Evolutionary conservation across 345 rosid species (phyloP).

Genomic region (Noccaea bulbosa): DNA sequence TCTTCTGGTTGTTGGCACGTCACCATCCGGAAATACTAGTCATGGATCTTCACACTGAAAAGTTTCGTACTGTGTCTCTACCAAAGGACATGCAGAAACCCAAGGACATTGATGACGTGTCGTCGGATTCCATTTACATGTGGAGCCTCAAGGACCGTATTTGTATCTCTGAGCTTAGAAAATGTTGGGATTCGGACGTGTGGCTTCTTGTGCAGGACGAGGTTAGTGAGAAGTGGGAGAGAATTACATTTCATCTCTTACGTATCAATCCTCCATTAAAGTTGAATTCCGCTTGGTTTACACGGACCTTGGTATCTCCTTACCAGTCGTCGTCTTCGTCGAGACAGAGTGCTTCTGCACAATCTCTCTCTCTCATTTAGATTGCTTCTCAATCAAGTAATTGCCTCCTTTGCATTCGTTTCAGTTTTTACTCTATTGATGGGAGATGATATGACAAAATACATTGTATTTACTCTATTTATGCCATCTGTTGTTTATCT

Average conservation of each 20-base stretch:
- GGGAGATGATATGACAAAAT: too few species aligned
- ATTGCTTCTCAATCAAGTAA: not conserved
- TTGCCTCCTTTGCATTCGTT: too few species aligned
- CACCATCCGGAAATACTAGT: conserved; percentile 1
- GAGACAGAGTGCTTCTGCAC: too few species aligned
- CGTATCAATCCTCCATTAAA: not conserved
- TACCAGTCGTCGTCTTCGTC: not conserved
- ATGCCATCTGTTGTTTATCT: too few species aligned
- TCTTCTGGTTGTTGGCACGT: conserved; percentile 20
- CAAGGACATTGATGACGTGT: not conserved
- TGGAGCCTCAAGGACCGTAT: conserved; percentile 16
- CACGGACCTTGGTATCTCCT: conserved; percentile 14
- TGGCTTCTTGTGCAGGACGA: conserved; percentile 30
- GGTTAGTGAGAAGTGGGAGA: conserved; percentile 15
- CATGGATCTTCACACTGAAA: conserved; percentile 31
- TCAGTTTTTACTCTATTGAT: too few species aligned
- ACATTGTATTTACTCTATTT: too few species aligned
- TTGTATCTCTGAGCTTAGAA: not conserved
- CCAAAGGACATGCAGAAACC: conserved; percentile 6
- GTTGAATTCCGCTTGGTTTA: conserved; percentile 11
- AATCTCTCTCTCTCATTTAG: not conserved
- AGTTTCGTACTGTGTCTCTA: not conserved
- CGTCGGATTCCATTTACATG: conserved; percentile 7
- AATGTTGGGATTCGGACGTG: not conserved
- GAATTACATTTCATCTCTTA: not conserved